These are phyloP conservation scores for Sporothrix schenckii DNA, from an alignment of 2,329 filamentous ascomycete genomes.

Conservation along the genomic window DNA sequence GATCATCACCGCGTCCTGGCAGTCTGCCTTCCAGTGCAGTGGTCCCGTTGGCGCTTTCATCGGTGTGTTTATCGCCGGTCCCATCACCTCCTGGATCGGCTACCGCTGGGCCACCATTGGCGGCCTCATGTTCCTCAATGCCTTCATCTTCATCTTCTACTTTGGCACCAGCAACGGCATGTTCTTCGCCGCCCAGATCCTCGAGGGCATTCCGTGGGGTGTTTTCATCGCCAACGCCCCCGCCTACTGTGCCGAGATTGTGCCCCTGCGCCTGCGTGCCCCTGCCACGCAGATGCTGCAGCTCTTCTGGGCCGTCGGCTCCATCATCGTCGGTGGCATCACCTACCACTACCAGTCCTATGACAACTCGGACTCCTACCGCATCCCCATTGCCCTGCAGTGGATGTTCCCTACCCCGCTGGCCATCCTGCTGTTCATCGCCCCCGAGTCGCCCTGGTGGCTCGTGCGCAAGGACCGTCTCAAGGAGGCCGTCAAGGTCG, in stretches of 20 bases:
- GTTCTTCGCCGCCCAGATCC: constrained; percentile 57
- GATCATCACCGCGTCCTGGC: constrained; percentile 58
- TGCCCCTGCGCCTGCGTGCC: constrained; percentile 60
- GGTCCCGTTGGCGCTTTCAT: constrained; percentile 63
- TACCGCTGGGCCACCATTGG: constrained; percentile 63
- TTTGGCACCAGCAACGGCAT: constrained; percentile 50
- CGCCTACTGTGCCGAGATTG: constrained; percentile 64
- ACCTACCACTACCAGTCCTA: constrained; percentile 56
- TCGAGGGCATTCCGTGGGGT: constrained; percentile 67
- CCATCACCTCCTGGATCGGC: constrained; percentile 61
- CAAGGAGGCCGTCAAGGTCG: constrained; percentile 50
- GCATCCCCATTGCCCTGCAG: constrained; percentile 59
- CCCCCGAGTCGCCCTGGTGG: constrained; percentile 60
- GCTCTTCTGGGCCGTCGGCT: constrained; percentile 67
- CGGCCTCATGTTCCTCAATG: constrained; percentile 60
- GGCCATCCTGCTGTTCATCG: constrained; percentile 54
- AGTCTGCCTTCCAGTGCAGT: constrained; percentile 58
- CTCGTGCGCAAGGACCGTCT: constrained; percentile 56
- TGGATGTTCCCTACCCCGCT: constrained; percentile 63
- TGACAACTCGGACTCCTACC: constrained; percentile 45
- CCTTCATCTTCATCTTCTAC: constrained; percentile 58
- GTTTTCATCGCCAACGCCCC: constrained; percentile 68
- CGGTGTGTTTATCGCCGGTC: constrained; percentile 62
- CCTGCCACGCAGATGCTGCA: constrained; percentile 65
- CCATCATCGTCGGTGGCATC: constrained; percentile 62